These are phyloP conservation scores for Poa pratensis DNA, from an alignment of 176 grass and related monocot genomes.

Conservation along the genomic window DNA sequence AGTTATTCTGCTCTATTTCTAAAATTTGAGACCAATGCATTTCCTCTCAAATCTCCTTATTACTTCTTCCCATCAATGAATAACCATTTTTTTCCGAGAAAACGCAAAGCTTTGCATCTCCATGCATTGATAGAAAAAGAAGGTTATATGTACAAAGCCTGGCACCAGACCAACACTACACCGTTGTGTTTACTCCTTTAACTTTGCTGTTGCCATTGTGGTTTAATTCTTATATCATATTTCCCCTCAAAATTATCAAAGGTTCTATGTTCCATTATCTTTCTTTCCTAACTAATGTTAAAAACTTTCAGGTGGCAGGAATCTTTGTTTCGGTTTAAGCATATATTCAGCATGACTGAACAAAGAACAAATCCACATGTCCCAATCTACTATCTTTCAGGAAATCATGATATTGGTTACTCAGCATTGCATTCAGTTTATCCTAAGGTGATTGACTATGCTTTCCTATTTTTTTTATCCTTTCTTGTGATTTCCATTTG, in stretches of 20 bases:
- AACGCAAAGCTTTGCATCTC: too few relatives aligned
- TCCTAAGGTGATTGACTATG: constrained; percentile 65
- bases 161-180: too few relatives aligned
- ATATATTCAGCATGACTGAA: constrained; percentile 86
- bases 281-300: constrained; percentile 34
- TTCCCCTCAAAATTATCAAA: constrained; percentile 25
- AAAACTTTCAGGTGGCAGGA: constrained; percentile 79
- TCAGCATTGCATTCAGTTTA: constrained; percentile 64
- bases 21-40: neutral
- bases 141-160: too few relatives aligned
- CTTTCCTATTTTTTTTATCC: neutral
- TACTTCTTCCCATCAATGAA: constrained; percentile 6
- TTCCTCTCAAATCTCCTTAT: constrained; percentile 8
- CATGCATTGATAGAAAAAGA: too few relatives aligned
- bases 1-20: neutral
- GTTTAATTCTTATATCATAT: neutral
- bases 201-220: neutral
- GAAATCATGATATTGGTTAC: constrained; percentile 98
- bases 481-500: neutral
- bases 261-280: constrained; percentile 20
- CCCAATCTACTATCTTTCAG: constrained; percentile 86
- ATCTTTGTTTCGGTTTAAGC: constrained; percentile 84
- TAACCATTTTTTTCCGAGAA: neutral
- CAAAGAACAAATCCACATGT: constrained; percentile 54
- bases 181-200: neutral